A percentile compares a stretch with the other conserved stretches of the same genome.
These are phyloP conservation scores for Cadophora gregata DNA, from an alignment of 2,329 filamentous ascomycete genomes.

Conservation along the genomic window DNA sequence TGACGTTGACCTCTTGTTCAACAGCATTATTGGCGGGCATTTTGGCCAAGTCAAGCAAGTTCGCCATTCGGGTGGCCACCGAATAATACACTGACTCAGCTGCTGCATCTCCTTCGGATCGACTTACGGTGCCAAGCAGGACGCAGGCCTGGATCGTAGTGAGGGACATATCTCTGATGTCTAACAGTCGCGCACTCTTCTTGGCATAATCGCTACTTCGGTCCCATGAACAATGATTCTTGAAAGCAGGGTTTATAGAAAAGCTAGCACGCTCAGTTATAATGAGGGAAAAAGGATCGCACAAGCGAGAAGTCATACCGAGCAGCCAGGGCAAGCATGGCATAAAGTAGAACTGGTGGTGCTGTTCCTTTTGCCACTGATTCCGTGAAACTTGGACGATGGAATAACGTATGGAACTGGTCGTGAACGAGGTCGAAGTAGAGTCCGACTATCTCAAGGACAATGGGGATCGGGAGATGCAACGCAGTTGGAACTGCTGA, in stretches of 20 bases:
- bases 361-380: conserved; percentile 24
- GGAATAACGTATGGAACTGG: conserved; percentile 38
- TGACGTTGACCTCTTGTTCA: conserved; percentile 33
- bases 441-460: conserved; percentile 31
- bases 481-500: not conserved
- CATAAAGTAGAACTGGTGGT: conserved; percentile 32
- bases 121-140: conserved; percentile 30
- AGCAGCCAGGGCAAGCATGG: conserved; percentile 35
- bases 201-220: conserved; percentile 26
- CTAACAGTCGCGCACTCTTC: conserved; percentile 28
- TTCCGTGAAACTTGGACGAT: conserved; percentile 32
- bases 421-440: conserved; percentile 39
- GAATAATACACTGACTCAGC: conserved; percentile 35
- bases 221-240: conserved; percentile 26
- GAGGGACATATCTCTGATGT: conserved; percentile 32
- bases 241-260: conserved; percentile 30
- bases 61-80: conserved; percentile 33
- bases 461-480: not conserved
- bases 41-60: conserved; percentile 32
- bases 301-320: conserved; percentile 21
- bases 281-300: not conserved
- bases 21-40: conserved; percentile 20
- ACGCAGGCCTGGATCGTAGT: conserved; percentile 35
- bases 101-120: conserved; percentile 27
- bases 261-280: conserved; percentile 22